These are phyloP conservation scores for Hanseniaspora mollemarum DNA, from an alignment of 805 yeast genomes.

Conservation along the genomic window DNA sequence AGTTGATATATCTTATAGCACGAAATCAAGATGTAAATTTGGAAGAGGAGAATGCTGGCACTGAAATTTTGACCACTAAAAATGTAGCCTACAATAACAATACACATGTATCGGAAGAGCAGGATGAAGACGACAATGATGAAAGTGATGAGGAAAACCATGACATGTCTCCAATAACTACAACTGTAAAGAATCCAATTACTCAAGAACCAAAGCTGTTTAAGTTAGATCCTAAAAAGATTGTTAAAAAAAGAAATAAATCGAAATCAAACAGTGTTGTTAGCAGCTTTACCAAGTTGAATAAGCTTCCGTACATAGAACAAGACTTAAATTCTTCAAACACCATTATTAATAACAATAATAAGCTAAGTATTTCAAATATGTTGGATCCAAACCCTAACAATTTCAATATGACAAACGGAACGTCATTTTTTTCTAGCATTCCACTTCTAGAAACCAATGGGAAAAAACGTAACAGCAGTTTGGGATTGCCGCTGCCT, in stretches of 20 bases:
- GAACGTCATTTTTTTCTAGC: not conserved
- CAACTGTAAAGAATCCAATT: constrained; percentile 13
- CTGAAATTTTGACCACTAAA: not conserved
- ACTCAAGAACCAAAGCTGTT: constrained; percentile 8
- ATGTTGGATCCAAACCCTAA: not conserved
- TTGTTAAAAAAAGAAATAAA: constrained; percentile 2
- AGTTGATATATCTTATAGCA: constrained; percentile 23
- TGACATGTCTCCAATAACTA: constrained; percentile 6
- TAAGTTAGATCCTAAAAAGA: constrained; percentile 12
- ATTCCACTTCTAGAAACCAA: not conserved
- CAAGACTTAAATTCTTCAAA: not conserved
- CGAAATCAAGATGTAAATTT: constrained; percentile 19
- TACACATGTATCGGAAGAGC: not conserved
- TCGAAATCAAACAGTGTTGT: not conserved
- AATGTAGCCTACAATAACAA: not conserved
- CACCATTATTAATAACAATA: not conserved
- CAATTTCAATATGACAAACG: not conserved
- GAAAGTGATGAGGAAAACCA: not conserved
- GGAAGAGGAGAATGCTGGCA: constrained; percentile 11
- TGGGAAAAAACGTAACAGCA: constrained; percentile 11
- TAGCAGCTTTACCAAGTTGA: not conserved
- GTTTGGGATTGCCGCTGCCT: constrained; percentile 7
- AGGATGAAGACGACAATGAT: not conserved
- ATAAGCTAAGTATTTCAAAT: not conserved
- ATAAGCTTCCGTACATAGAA: not conserved